phyloP scores from a whole-genome alignment of 805 yeast species.

The Saccharomycopsis fodiens region DNA sequence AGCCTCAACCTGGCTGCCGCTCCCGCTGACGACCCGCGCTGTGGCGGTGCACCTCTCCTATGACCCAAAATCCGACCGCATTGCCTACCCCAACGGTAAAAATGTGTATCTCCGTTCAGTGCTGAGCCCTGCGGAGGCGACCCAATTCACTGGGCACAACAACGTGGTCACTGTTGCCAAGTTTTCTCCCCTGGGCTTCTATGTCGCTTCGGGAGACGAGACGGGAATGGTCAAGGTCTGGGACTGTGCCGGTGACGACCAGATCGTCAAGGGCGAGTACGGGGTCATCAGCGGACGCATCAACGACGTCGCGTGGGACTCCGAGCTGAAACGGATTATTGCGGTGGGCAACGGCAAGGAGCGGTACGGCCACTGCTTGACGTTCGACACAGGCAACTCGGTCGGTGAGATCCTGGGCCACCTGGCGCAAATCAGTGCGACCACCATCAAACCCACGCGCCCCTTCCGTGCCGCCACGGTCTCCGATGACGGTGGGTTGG shows the following conservation, averaged over 20 bases:
- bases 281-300: slow-evolving; percentile 75
- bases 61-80: slow-evolving; percentile 56
- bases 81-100: slow-evolving; percentile 77
- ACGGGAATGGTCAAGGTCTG: slow-evolving; percentile 86
- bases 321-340: slow-evolving; percentile 74
- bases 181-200: slow-evolving; percentile 85
- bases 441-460: slow-evolving; percentile 73
- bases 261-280: slow-evolving; percentile 69
- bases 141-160: slow-evolving; percentile 72
- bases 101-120: slow-evolving; percentile 67
- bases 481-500: slow-evolving; percentile 79
- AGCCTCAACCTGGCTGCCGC: slow-evolving; percentile 54
- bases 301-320: slow-evolving; percentile 86
- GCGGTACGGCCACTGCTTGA: slow-evolving; percentile 83
- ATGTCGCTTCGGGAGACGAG: slow-evolving; percentile 87
- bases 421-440: slow-evolving; percentile 74
- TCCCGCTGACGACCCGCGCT: slow-evolving; percentile 71
- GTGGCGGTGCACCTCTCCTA: slow-evolving; percentile 67
- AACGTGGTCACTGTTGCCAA: slow-evolving; percentile 72
- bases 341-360: slow-evolving; percentile 96
- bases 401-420: slow-evolving; percentile 96
- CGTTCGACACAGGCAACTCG: slow-evolving; percentile 94
- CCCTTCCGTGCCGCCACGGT: slow-evolving; percentile 94
- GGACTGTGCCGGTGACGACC: slow-evolving; percentile 55
- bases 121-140: slow-evolving; percentile 30